Percentiles rank a stretch among this genome's conserved stretches.
Conservation (phyloP, 2,329 filamentous ascomycete species). For the Monilinia vaccinii-corymbosi region DNA sequence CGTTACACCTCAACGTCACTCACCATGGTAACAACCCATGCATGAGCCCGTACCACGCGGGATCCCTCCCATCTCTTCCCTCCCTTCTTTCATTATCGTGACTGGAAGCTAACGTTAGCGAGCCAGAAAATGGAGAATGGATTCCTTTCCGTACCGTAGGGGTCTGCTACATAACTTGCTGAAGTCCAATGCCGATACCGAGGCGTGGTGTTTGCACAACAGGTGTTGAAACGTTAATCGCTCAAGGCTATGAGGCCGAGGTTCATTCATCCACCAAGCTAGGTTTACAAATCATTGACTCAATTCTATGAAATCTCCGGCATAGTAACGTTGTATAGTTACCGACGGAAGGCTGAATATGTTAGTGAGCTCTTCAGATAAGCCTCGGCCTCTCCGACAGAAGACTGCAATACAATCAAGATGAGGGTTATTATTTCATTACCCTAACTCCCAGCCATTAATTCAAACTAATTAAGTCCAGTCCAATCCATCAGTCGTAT, state of each 20-base stretch:
- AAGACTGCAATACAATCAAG: neutral
- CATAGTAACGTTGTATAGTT: neutral
- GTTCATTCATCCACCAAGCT: neutral
- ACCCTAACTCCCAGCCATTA: constrained; percentile 1
- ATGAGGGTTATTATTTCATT: constrained; percentile 1
- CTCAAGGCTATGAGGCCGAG: too few species aligned
- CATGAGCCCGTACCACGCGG: neutral
- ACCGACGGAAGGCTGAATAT: neutral
- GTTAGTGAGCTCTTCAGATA: neutral
- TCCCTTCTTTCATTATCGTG: neutral
- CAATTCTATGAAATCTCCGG: neutral
- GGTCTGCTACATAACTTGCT: neutral
- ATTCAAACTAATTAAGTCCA: neutral
- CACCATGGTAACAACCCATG: neutral
- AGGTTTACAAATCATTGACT: neutral
- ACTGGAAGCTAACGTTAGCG: neutral
- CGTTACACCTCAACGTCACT: neutral
- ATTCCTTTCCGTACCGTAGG: neutral
- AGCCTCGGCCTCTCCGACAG: neutral
- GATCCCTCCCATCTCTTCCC: neutral
- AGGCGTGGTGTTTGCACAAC: neutral
- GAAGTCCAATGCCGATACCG: neutral
- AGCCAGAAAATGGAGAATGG: neutral
- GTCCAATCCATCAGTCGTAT: constrained; percentile 5
- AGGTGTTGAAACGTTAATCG: neutral